Base-by-base conservation (phyloP, 192 early-diverging fungal species). In the Dissophora globulifera region DNA sequence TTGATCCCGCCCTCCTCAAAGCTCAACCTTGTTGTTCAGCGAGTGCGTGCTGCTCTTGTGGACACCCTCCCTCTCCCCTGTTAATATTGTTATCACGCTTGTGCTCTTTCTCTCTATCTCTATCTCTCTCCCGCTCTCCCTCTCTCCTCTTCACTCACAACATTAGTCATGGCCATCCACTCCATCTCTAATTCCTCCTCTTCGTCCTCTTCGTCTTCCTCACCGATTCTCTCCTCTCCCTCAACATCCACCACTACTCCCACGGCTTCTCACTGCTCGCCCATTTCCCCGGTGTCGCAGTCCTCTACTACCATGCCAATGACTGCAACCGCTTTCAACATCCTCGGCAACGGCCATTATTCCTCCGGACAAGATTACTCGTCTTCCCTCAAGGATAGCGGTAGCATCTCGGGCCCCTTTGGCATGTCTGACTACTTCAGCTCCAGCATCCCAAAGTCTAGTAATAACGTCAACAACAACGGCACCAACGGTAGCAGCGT, bases 111-210 rank as follows among this genome's bases (percentile, higher is more conserved):
- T 8, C 23, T 6, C 5, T 40, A 9, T 25, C 33, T 20, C 22
- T 25, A 4, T 2, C 15, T 57, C 54, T 47, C 15, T 2, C 16
- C 22, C 29, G 3, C 27, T 47, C 25, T 31, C 17, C 20, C n/a
- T 47, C 43, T 26, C 9, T 57, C 17, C 30, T 20, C n/a, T 41
- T 29, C 53, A 22, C 31, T 47, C 33, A 22, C 15, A 32, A 29
- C n/a, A n/a, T n/a, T n/a, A 31, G 35, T 29, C n/a, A 70, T 65
- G 31, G 72, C 82, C 19, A 70, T 80, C 78, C 79, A 78, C 20
- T 83, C 79, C 22, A 75, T 78, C 52, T 83, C 82, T 31, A 74
- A 81, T 27, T 79, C 52, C n/a, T 67, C 72, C 32, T 59, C 74
- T 16, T 83, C 82, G 1, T 66, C 82, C 11, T 81, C 75, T 4